Base-by-base conservation (phyloP, 1,139 yeast species). In the Taiozyma sp. region DNA sequence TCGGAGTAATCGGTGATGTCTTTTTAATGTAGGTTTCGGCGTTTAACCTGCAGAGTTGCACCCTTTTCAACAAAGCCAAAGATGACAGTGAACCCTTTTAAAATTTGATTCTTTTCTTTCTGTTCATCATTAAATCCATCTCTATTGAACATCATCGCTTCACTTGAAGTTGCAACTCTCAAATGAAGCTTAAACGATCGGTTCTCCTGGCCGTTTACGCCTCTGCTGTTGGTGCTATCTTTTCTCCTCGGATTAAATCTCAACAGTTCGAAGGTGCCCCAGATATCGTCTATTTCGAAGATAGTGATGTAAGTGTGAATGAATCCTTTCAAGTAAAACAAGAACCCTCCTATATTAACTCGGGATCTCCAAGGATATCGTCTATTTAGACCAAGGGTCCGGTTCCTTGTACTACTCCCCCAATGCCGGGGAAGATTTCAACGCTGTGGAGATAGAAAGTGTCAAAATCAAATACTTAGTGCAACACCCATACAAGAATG, bases 361-460 rank as follows among this genome's bases (percentile, higher is more conserved):
- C 46, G 11, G 2, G 2, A 7, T 9, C 9, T 3, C 8, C 2
- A 28, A 56, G 56, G 45, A 48, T 39, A 59, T 83, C 7, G 57
- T 83, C 30, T 69, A 73, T 13, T 65, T 73, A 37, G 73, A 71
- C 22, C 57, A 55, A 26, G 64, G 66, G 1, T 46, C 59, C 2
- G 56, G 58, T 3, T 53, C 60, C 14, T 65, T 81, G 5, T 67
- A 59, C 44, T 59, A 76, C 11, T 82, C 90, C 1, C 66, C 63
- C 32, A 77, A 85, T 60, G 81, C 81, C 53, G 93, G 91, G 11
- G 69, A 63, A 14, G 60, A 70, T 0, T 85, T 85, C 79, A 54
- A 64, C 1, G 56, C 60, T 14, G 66, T 79, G 50, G 64, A 63
- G 22, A 53, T 62, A 28, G 63, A 61, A 6, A 60, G 65, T 6